These are phyloP conservation scores for Aspergillus kassunensis DNA, from an alignment of 495 filamentous ascomycete species.

Conservation along the genomic window DNA sequence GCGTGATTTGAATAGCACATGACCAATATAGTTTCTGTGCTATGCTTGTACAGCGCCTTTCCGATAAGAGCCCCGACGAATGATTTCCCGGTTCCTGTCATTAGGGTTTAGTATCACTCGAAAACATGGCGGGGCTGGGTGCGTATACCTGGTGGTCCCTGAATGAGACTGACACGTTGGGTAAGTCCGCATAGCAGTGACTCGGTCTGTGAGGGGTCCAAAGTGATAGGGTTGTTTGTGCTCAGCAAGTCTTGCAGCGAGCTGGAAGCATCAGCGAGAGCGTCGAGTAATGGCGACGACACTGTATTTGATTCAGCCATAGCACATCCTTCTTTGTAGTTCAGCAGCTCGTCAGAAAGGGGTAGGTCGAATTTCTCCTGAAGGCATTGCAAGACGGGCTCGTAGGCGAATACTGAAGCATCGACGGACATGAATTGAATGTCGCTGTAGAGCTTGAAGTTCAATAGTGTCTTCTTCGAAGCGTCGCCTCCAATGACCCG, in stretches of 20 bases:
- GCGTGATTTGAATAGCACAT: conserved; percentile 70
- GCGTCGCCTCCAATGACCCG: conserved; percentile 45
- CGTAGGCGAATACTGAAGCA: conserved; percentile 66
- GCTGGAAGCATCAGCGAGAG: background rate
- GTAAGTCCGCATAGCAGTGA: conserved; percentile 54
- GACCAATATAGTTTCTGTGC: conserved; percentile 55
- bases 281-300: conserved; percentile 15
- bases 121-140: background rate
- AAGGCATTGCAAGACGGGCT: conserved; percentile 61
- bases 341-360: conserved; percentile 48
- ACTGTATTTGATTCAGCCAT: conserved; percentile 17
- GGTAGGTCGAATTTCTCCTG: conserved; percentile 53
- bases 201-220: conserved; percentile 57
- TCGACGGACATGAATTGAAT: conserved; percentile 54
- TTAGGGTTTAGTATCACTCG: background rate
- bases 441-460: conserved; percentile 30
- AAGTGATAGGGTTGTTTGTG: conserved; percentile 26
- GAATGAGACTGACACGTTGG: conserved; percentile 58
- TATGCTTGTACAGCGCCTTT: conserved; percentile 52
- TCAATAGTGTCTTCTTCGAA: conserved; percentile 36
- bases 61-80: conserved; percentile 68
- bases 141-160: conserved; percentile 68
- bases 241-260: conserved; percentile 26
- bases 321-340: conserved; percentile 21
- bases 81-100: conserved; percentile 71